phyloP scores from a whole-genome alignment of 2,329 filamentous ascomycete genomes.

The Metarhizium guizhouense region DNA sequence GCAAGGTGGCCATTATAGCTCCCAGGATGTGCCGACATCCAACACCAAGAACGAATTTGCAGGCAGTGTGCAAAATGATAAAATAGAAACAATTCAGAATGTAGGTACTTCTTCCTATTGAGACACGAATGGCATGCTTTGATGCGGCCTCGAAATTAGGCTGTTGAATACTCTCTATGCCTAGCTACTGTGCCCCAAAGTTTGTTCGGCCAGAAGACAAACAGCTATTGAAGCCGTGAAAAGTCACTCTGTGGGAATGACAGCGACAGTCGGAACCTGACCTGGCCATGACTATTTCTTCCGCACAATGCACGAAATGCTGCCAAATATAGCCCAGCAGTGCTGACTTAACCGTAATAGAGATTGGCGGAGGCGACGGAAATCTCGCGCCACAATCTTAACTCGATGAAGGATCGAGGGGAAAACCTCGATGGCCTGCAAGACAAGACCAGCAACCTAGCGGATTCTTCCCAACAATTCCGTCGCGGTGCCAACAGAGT shows the following conservation, averaged over 20 bases:
- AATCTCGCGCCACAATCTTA: too few relatives aligned
- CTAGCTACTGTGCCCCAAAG: too few relatives aligned
- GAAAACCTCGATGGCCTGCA: slow-evolving; percentile 79
- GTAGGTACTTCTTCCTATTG: neutral
- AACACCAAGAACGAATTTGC: neutral
- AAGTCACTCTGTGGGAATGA: too few relatives aligned
- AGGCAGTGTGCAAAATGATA: neutral
- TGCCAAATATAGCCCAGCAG: too few relatives aligned
- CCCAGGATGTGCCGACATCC: slow-evolving; percentile 3
- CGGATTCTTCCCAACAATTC: slow-evolving; percentile 88
- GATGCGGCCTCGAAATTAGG: neutral
- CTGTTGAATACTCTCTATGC: too few relatives aligned
- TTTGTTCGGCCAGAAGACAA: neutral
- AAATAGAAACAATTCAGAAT: slow-evolving; percentile 4
- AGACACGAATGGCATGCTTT: neutral
- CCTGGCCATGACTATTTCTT: too few relatives aligned
- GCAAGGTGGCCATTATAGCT: slow-evolving; percentile 4
- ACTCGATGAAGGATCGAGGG: slow-evolving; percentile 47
- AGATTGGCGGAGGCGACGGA: too few relatives aligned
- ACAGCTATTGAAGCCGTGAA: too few relatives aligned
- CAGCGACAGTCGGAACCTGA: too few relatives aligned
- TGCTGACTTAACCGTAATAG: too few relatives aligned
- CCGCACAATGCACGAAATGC: too few relatives aligned
- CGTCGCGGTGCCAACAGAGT: slow-evolving; percentile 93
- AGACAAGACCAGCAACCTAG: slow-evolving; percentile 92